Evolutionary conservation across 768 basidiomycete genomes (phyloP), one percentile per base, ranked within the genome.

Genomic region (Lentinula lateritia): DNA sequence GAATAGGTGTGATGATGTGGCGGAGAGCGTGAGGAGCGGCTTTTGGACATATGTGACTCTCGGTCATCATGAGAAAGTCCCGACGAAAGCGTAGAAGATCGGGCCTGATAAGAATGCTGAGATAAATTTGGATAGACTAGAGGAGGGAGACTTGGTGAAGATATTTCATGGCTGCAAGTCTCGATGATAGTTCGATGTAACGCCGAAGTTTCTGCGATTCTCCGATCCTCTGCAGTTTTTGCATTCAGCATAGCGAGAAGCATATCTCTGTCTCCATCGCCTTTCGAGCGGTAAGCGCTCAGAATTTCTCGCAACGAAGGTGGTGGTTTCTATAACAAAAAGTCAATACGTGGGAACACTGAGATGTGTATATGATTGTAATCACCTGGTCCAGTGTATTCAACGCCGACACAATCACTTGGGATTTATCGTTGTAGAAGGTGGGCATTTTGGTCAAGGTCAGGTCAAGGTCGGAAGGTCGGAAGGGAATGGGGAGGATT

Each of bases 221-320:
- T 86, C 89, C 92, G 90, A 70, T 97, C 95, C 72, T 97, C 95
- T 12, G 95, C 89, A 50, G 87, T 83, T 78, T 97, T 97, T 69
- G 94, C 93, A 63, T 90, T 93, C 54, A 97, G 79, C 83, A 97
- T 90, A 66, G 92, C 85, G 39, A 96, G 80, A 20, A 97, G 80
- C 85, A 95, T 35, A 35, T 62, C 93, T 23, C 94, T 82, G 79
- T 97, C 95, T 46, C 93, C 94, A 63, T 95, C 92, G 63, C 95
- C 95, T 68, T 88, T 91, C 42, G 85, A 75, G 61, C 83, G 81
- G 77, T 95, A 97, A 7, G 94, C 93, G 42, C 83, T 81, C 28
- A 97, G 85, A 46, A 97, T 94, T 67, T 95, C 93, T 52, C 90
- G 83, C 48, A 97, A 79, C 63, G 78, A 86, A 0, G 95, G 93